These are phyloP conservation scores for Dothideomycetes sp. DNA, from an alignment of 2,329 filamentous ascomycete species.

Conservation along the genomic window DNA sequence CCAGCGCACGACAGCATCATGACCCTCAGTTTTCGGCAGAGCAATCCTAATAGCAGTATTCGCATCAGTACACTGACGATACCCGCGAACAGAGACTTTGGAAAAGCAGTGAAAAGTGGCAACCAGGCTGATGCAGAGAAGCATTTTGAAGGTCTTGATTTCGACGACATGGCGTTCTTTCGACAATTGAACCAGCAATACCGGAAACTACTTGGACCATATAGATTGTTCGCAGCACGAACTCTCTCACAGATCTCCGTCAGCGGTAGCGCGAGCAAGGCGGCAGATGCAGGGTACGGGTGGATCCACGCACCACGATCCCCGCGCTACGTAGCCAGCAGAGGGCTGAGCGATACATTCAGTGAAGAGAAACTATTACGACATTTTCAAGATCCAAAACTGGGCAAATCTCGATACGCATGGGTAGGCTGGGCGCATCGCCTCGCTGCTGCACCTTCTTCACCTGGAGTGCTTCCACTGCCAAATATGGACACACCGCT, in stretches of 20 bases:
- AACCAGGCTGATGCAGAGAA: slow-evolving; percentile 12
- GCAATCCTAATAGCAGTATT: slow-evolving; percentile 13
- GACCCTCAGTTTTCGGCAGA: slow-evolving; percentile 19
- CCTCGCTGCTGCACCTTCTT: slow-evolving; percentile 16
- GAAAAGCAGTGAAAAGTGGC: slow-evolving; percentile 12
- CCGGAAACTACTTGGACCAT: slow-evolving; percentile 14
- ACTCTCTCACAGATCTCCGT: slow-evolving; percentile 20
- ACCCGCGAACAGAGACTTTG: slow-evolving; percentile 18
- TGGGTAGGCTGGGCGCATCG: slow-evolving; percentile 34
- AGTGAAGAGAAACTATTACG: slow-evolving; percentile 28
- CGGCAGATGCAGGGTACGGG: slow-evolving; percentile 18
- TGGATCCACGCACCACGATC: slow-evolving; percentile 17
- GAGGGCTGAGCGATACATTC: slow-evolving; percentile 23
- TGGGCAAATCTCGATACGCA: slow-evolving; percentile 26
- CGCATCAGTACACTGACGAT: slow-evolving; percentile 18
- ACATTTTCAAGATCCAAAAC: slow-evolving; percentile 21
- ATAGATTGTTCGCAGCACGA: slow-evolving; percentile 20
- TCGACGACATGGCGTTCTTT: slow-evolving; percentile 25
- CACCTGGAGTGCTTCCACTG: neutral
- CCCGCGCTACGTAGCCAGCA: slow-evolving; percentile 19
- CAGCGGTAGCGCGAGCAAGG: slow-evolving; percentile 14
- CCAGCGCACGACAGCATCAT: slow-evolving; percentile 17
- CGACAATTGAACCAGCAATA: slow-evolving; percentile 17
- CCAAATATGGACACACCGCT: neutral
- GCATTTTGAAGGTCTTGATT: slow-evolving; percentile 16